Percentiles rank a stretch among this genome's conserved stretches.
These are phyloP conservation scores for Paraconiothyrium sp. DNA, from an alignment of 2,329 filamentous ascomycete genomes.

Conservation along the genomic window DNA sequence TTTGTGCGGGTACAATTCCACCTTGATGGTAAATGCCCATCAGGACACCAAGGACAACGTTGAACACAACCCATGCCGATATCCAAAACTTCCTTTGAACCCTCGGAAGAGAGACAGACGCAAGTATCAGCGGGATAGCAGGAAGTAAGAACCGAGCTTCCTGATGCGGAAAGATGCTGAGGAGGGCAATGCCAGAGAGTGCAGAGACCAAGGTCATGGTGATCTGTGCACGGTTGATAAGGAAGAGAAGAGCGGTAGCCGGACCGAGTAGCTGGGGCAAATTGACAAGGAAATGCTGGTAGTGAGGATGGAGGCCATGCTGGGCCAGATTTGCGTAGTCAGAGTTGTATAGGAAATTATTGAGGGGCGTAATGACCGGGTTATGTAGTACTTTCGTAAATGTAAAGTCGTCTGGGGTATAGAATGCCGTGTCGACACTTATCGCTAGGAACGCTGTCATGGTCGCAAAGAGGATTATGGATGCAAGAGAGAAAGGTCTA, in stretches of 20 bases:
- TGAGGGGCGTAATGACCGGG: constrained; percentile 61
- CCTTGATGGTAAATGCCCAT: constrained; percentile 88
- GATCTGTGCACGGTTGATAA: constrained; percentile 57
- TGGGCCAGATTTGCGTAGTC: constrained; percentile 59
- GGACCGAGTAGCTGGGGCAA: constrained; percentile 64
- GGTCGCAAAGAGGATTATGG: constrained; percentile 71
- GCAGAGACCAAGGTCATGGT: constrained; percentile 76
- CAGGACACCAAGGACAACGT: constrained; percentile 71
- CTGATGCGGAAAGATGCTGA: constrained; percentile 81
- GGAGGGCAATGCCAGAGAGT: constrained; percentile 73
- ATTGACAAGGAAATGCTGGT: constrained; percentile 62
- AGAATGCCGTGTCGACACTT: constrained; percentile 86
- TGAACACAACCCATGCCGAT: constrained; percentile 74
- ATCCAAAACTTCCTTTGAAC: constrained; percentile 62
- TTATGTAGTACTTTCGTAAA: constrained; percentile 70
- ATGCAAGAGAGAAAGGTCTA: constrained; percentile 68
- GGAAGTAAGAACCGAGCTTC: constrained; percentile 82
- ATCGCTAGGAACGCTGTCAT: constrained; percentile 78
- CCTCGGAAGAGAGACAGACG: constrained; percentile 74
- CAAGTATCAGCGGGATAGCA: constrained; percentile 78
- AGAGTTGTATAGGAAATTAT: constrained; percentile 63
- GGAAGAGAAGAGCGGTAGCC: constrained; percentile 57
- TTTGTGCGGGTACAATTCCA: constrained; percentile 78
- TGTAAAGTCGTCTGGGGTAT: constrained; percentile 68
- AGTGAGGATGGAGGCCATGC: constrained; percentile 63